Conservation (phyloP, 495 filamentous ascomycete genomes). For the Parachaetomium inaequale region DNA sequence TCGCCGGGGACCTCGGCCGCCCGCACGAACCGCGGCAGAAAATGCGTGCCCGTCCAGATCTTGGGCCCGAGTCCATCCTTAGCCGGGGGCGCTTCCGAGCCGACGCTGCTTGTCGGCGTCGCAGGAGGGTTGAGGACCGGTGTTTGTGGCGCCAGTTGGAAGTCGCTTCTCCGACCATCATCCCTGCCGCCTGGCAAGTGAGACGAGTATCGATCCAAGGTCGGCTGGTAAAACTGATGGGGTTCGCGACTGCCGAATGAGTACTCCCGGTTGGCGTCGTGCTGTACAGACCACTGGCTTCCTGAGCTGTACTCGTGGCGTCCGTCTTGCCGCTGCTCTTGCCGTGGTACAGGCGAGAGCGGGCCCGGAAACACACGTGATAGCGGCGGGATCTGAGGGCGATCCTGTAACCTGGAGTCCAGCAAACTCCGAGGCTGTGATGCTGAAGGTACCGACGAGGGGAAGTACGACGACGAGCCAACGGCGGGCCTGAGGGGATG, state of each 20-base stretch:
- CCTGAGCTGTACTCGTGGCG: slow-evolving; percentile 26
- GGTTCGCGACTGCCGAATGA: slow-evolving; percentile 26
- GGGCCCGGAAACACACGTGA: slow-evolving; percentile 41
- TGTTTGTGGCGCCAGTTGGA: slow-evolving; percentile 30
- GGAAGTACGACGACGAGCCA: slow-evolving; percentile 49
- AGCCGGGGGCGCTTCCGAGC: slow-evolving; percentile 40
- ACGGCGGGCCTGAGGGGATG: slow-evolving; percentile 35
- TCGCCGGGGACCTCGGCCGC: slow-evolving; percentile 67
- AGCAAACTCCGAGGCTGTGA: slow-evolving; percentile 42
- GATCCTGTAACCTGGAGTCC: slow-evolving; percentile 40
- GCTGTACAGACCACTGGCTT: slow-evolving; percentile 30
- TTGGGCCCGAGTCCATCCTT: slow-evolving; percentile 57
- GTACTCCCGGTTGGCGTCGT: slow-evolving; percentile 32
- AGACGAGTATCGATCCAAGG: slow-evolving; percentile 22
- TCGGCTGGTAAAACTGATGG: slow-evolving; percentile 21
- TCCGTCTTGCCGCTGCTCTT: slow-evolving; percentile 29
- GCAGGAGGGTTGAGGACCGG: slow-evolving; percentile 33
- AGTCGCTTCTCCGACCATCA: slow-evolving; percentile 18
- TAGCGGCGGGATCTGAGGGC: slow-evolving; percentile 40
- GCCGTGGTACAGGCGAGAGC: slow-evolving; percentile 37
- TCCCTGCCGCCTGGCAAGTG: slow-evolving; percentile 25
- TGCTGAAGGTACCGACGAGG: slow-evolving; percentile 28
- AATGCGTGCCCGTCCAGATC: slow-evolving; percentile 60
- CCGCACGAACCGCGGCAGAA: slow-evolving; percentile 56
- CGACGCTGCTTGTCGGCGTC: slow-evolving; percentile 39